A percentile compares a stretch with the other conserved stretches of the same genome.
These are phyloP conservation scores for Crassisporium funariophilum DNA, from an alignment of 768 basidiomycete genomes.

Conservation along the genomic window DNA sequence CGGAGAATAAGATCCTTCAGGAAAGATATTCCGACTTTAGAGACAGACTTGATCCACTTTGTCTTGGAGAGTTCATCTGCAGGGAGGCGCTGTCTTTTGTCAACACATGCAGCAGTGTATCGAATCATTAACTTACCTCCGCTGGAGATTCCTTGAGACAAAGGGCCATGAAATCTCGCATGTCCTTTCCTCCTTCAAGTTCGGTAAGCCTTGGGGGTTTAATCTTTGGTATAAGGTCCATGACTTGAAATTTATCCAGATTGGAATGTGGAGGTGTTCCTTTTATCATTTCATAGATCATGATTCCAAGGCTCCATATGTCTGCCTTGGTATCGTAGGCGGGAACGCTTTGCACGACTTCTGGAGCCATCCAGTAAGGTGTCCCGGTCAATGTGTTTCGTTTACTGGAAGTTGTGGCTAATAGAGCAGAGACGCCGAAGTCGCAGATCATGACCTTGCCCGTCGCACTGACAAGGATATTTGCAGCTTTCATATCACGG, in stretches of 20 bases:
- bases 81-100: slow-evolving; percentile 63
- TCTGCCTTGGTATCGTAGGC: slow-evolving; percentile 97
- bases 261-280: slow-evolving; percentile 95
- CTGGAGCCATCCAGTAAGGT: slow-evolving; percentile 99
- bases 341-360: slow-evolving; percentile 88
- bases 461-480: slow-evolving; percentile 85
- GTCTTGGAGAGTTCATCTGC: slow-evolving; percentile 88
- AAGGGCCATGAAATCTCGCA: slow-evolving; percentile 84
- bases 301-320: slow-evolving; percentile 97
- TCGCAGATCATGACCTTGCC: slow-evolving; percentile 96
- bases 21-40: slow-evolving; percentile 65
- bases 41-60: slow-evolving; percentile 85
- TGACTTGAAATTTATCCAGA: slow-evolving; percentile 81
- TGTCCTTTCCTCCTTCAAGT: slow-evolving; percentile 76
- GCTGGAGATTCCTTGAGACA: slow-evolving; percentile 81
- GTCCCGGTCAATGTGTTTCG: slow-evolving; percentile 96
- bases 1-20: slow-evolving; percentile 82
- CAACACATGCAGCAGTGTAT: slow-evolving; percentile 1
- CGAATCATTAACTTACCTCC: slow-evolving; percentile 53
- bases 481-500: slow-evolving; percentile 97
- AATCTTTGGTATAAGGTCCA: slow-evolving; percentile 85
- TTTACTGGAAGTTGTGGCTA: slow-evolving; percentile 83
- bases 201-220: slow-evolving; percentile 83
- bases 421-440: slow-evolving; percentile 95
- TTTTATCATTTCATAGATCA: slow-evolving; percentile 94